Conservation (phyloP, 140 eudicot genomes). For the Ambrosia hybrid region DNA sequence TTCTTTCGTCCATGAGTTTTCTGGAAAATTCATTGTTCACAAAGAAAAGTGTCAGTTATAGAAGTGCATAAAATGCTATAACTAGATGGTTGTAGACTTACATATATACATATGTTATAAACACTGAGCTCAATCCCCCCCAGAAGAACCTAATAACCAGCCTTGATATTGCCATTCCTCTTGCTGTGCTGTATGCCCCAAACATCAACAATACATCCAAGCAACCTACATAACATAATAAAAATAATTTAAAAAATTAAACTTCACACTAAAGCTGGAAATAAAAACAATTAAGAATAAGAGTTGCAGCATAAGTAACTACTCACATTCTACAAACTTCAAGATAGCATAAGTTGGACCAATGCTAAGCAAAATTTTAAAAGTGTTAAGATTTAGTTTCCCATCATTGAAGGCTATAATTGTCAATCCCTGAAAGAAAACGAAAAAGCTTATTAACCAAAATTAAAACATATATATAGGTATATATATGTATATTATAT, state of each 20-base stretch:
- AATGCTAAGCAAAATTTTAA: constrained; percentile 70
- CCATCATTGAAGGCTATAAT: constrained; percentile 79
- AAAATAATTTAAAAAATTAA: background rate
- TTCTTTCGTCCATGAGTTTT: constrained; percentile 73
- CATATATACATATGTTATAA: constrained; percentile 75
- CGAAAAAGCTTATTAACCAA: constrained; percentile 18
- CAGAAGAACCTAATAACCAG: constrained; percentile 85
- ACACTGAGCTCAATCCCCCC: constrained; percentile 71
- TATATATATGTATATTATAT: background rate
- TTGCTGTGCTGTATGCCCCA: constrained; percentile 92
- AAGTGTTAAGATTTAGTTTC: constrained; percentile 57
- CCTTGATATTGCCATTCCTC: constrained; percentile 97
- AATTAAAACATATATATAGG: background rate
- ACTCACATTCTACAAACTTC: constrained; percentile 87
- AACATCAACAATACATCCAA: constrained; percentile 92
- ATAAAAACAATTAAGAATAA: constrained; percentile 14
- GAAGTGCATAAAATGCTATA: background rate
- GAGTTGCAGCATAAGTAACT: constrained; percentile 10
- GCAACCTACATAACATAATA: constrained; percentile 45
- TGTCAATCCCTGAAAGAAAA: constrained; percentile 63
- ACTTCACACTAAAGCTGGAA: constrained; percentile 3
- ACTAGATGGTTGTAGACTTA: constrained; percentile 45
- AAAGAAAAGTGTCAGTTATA: constrained; percentile 11
- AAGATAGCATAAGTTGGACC: constrained; percentile 89
- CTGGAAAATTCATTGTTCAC: constrained; percentile 44